Evolutionary conservation across 2,329 filamentous ascomycete genomes (phyloP), one percentile per base, ranked within the genome.

Genomic region (Pseudogymnoascus sp.): DNA sequence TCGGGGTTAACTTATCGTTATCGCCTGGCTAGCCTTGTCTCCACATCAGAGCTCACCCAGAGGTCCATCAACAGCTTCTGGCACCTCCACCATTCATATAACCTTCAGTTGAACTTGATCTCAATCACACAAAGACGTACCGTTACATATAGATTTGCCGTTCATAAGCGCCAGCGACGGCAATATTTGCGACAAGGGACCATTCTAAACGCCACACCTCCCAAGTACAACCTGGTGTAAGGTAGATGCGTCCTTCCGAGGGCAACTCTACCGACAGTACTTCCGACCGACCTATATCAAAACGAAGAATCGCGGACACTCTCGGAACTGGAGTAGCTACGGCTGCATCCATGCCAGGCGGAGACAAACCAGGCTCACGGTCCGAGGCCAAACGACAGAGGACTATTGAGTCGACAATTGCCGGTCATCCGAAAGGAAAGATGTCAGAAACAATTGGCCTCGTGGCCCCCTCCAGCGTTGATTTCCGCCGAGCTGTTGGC

Each of bases 231-330:
- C 65, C 57, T 63, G 54, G 63, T 63, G 63, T 23, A 28, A 68
- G 64, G 69, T 71, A 71, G 67, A 74, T 74, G 73, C 69, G 69
- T 67, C 68, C 69, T 68, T 68, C 68, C 60, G 48, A 67, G 67
- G 67, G 69, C 63, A 63, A 62, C 57, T 65, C 70, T 65, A 62
- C 64, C 65, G 66, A 70, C 62, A 69, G 66, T 28, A 66, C 63
- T 51, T 60, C 63, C 65, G 67, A 41, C 51, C 48, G 62, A 10
- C 62, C 69, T 13, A 62, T 57, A 63, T 41, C 65, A 25, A 73
- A 73, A 66, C 66, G 72, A 67, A 73, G 70, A 45, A 36, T 19
- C 51, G 51, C 28, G 5, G 51, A 34, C 28, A 21, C 51, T 19
- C 51, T 19, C 28, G 11, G 51, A 57, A 34, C 51, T 13, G 28